Conservation (phyloP, 768 basidiomycete species). For the Tricholoma terreum region DNA sequence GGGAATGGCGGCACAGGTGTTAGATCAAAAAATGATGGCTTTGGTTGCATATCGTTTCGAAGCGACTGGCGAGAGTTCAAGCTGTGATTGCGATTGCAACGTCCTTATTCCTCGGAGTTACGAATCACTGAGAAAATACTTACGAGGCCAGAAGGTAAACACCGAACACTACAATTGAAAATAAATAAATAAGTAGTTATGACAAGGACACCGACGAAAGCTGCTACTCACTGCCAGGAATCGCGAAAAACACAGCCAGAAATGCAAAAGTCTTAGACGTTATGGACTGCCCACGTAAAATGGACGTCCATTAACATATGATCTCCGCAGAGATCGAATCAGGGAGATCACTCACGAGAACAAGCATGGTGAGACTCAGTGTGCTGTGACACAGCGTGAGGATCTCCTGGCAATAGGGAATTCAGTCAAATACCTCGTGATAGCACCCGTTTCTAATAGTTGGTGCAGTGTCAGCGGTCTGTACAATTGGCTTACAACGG, state of each 20-base stretch:
- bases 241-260: conserved; percentile 7
- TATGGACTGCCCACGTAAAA: neutral
- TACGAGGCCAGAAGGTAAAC: conserved; percentile 10
- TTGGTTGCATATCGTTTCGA: conserved; percentile 9
- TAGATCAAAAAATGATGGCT: conserved; percentile 5
- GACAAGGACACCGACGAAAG: neutral
- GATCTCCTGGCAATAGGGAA: neutral
- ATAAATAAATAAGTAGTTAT: neutral
- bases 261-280: conserved; percentile 7
- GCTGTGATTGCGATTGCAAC: neutral
- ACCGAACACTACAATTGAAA: conserved; percentile 4
- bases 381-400: neutral
- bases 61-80: conserved; percentile 7
- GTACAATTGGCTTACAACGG: neutral
- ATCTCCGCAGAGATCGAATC: neutral
- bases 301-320: no score
- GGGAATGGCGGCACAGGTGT: no score
- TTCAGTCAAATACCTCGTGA: conserved; percentile 9
- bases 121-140: no score
- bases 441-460: conserved; percentile 9
- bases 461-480: no score
- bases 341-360: conserved; percentile 3
- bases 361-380: conserved; percentile 8
- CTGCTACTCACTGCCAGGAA: conserved; percentile 4
- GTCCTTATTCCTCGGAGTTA: no score